Percentiles rank a stretch among this genome's conserved stretches.
phyloP scores from a whole-genome alignment of 768 basidiomycete genomes.

The Ephemerocybe angulata region DNA sequence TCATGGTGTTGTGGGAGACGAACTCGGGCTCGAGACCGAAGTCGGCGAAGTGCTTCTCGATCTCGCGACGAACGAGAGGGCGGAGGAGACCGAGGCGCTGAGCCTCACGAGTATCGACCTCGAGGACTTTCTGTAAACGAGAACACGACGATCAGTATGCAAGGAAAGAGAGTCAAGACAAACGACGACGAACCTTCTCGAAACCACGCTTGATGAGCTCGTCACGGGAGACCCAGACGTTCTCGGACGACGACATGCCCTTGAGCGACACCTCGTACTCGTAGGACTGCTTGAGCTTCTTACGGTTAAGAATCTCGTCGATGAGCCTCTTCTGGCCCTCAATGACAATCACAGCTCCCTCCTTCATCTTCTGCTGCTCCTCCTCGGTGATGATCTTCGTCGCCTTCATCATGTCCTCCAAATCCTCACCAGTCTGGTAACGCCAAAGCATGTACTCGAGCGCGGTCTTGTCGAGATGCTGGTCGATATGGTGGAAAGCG shows the following conservation, averaged over 20 bases:
- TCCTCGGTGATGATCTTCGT: slow-evolving; percentile 82
- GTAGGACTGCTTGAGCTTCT: slow-evolving; percentile 99
- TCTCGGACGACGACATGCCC: slow-evolving; percentile 91
- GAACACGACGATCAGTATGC: slow-evolving; percentile 12
- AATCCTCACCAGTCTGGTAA: slow-evolving; percentile 98
- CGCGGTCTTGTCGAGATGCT: slow-evolving; percentile 97
- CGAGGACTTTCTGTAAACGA: slow-evolving; percentile 76
- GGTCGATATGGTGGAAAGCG: slow-evolving; percentile 99
- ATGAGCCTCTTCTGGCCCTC: slow-evolving; percentile 95
- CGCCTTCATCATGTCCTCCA: slow-evolving; percentile 95
- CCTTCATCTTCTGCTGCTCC: slow-evolving; percentile 95
- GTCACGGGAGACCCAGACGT: slow-evolving; percentile 95
- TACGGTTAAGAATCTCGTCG: slow-evolving; percentile 85
- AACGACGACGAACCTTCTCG: slow-evolving; percentile 65
- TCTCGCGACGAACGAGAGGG: slow-evolving; percentile 96
- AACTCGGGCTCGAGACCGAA: slow-evolving; percentile 99
- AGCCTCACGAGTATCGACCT: slow-evolving; percentile 96
- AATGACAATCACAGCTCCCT: slow-evolving; percentile 77
- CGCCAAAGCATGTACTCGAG: slow-evolving; percentile 99
- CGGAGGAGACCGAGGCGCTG: slow-evolving; percentile 93
- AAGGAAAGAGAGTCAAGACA: neutral
- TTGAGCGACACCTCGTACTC: slow-evolving; percentile 99
- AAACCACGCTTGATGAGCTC: slow-evolving; percentile 97
- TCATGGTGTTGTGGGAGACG: slow-evolving; percentile 98
- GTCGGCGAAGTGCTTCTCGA: slow-evolving; percentile 99